A percentile compares a stretch with the other conserved stretches of the same genome.
Conservation (phyloP, 2,329 filamentous ascomycete genomes). For the Zymoseptoria ardabiliae region DNA sequence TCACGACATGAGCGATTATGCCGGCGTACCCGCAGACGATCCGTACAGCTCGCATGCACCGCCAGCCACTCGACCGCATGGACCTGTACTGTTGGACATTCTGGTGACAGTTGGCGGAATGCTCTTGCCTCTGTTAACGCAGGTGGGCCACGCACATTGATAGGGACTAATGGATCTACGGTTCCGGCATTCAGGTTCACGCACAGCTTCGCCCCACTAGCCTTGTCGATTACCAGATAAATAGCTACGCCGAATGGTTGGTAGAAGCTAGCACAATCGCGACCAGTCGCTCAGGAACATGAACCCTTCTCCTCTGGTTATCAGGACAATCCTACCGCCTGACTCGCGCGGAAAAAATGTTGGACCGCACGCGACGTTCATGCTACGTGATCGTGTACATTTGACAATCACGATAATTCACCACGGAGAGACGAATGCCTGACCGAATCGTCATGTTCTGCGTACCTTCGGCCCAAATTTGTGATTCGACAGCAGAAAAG, state of each 20-base stretch:
- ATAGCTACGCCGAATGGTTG: not conserved
- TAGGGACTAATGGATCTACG: not conserved
- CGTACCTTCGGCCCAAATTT: not conserved
- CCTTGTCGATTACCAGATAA: not conserved
- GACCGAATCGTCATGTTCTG: not conserved
- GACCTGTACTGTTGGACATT: slow-evolving; percentile 41
- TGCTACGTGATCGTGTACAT: not conserved
- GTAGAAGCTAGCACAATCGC: not conserved
- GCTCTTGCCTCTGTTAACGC: slow-evolving; percentile 68
- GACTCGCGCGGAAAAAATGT: not conserved
- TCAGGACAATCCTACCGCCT: not conserved
- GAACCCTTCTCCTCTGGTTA: not conserved
- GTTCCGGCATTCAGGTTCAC: not conserved
- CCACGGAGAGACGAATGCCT: not conserved
- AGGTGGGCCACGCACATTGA: slow-evolving; percentile 66
- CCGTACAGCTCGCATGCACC: slow-evolving; percentile 13
- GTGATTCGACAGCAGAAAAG: not conserved
- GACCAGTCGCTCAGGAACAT: not conserved
- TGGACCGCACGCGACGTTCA: too few species aligned
- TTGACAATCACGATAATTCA: not conserved
- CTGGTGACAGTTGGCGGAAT: slow-evolving; percentile 67
- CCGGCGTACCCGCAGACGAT: slow-evolving; percentile 18
- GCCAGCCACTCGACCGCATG: not conserved
- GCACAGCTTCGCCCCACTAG: not conserved
- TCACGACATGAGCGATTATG: slow-evolving; percentile 27